Conservation (phyloP, 2,329 filamentous ascomycete genomes). For the Metarhizium humberi region DNA sequence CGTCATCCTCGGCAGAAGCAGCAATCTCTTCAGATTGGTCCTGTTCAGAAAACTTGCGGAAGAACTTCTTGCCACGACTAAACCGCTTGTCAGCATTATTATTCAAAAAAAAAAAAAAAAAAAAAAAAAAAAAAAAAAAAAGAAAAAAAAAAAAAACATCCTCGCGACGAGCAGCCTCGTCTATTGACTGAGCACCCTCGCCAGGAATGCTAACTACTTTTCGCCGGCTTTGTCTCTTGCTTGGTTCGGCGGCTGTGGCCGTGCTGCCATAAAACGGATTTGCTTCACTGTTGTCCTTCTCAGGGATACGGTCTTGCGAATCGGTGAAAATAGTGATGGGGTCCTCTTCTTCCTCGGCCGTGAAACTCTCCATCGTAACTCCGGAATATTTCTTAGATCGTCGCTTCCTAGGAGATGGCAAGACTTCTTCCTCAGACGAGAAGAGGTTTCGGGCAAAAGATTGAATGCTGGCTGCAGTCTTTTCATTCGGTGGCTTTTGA, state of each 20-base stretch:
- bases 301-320: constrained; percentile 66
- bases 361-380: constrained; percentile 48
- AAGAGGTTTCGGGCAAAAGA: constrained; percentile 55
- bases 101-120: background rate
- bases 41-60: constrained; percentile 54
- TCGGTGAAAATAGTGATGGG: constrained; percentile 70
- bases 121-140: background rate
- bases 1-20: constrained; percentile 24
- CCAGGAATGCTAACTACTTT: constrained; percentile 46
- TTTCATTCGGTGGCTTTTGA: constrained; percentile 47
- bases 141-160: constrained; percentile 43
- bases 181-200: constrained; percentile 48
- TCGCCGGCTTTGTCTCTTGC: constrained; percentile 44
- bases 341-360: constrained; percentile 43
- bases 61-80: constrained; percentile 72
- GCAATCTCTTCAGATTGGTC: constrained; percentile 22
- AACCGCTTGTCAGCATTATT: constrained; percentile 1
- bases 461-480: constrained; percentile 40
- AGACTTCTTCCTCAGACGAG: constrained; percentile 45
- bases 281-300: constrained; percentile 52
- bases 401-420: constrained; percentile 50
- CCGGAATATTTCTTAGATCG: constrained; percentile 48
- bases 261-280: constrained; percentile 62
- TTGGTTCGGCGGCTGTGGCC: constrained; percentile 28
- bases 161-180: constrained; percentile 53